Base-by-base conservation (phyloP, 768 basidiomycete genomes). In the Dioszegia aurantiaca region DNA sequence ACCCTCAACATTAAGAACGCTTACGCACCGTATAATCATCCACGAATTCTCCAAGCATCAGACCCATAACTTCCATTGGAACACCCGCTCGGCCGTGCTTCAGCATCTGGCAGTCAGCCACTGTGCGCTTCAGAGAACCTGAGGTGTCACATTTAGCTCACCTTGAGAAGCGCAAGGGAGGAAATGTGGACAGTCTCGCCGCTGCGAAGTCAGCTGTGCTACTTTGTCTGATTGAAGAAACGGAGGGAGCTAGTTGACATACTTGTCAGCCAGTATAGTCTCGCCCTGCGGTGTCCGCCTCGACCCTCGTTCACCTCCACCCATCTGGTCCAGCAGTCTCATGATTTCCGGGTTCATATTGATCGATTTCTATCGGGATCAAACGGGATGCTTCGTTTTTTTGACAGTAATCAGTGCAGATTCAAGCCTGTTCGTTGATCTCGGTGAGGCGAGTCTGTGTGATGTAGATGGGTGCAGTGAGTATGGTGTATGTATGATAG, bases 71-170 rank as follows among this genome's bases (percentile, higher is more conserved):
- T 79, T 99, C 95, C 89, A 98, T 92, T 9, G 95, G 95, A 26
- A 99, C 95, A 59, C 94, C 95, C 39, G 95, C 93, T 53, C 95
- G 87, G 21, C 95, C 95, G 71, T 99, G 95, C 78, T 99, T 99
- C 60, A 99, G 80, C 95, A 99, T 99, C 93, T 99, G 66, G 28
- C 27, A 19, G 59, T 56, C 49, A 60, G 46, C 55, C 19, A 26
- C 14, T 23, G 17, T 17, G 37, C 37, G 46, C 26, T 31, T 3
- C 16, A 43, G 10, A n/a, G n/a, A n/a, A n/a, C n/a, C n/a, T n/a
- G n/a, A 37, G 26, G 10, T 23, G 8, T 33, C 21, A 11, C 4
- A 24, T 9, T n/a, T 19, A 51, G 64, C 80, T 47, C 37, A 89
- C 94, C 85, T 99, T 99, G 51, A 99, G 81, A 16, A 99, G 81